A percentile compares a stretch with the other conserved stretches of the same genome.
Conservation (phyloP, 768 basidiomycete genomes). For the Agaricus sinodeliciosus region DNA sequence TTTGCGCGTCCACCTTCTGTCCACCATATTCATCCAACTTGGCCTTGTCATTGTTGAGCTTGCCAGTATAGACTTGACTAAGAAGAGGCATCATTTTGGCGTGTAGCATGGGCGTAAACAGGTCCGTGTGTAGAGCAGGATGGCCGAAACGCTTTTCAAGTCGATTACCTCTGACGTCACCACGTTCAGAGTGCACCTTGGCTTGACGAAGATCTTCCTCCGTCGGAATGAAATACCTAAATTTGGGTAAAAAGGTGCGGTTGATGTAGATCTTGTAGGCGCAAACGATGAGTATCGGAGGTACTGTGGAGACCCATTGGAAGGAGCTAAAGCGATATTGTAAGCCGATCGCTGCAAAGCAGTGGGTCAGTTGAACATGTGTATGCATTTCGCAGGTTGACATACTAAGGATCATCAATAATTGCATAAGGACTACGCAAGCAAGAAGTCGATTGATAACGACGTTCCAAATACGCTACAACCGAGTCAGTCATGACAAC, state of each 20-base stretch:
- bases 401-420: conserved; percentile 82
- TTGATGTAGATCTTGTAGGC: conserved; percentile 83
- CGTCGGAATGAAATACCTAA: conserved; percentile 81
- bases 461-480: conserved; percentile 89
- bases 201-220: conserved; percentile 68
- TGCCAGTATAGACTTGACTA: conserved; percentile 70
- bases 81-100: conserved; percentile 80
- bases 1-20: conserved; percentile 64
- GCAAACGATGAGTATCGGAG: conserved; percentile 73
- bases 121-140: conserved; percentile 79
- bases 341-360: conserved; percentile 69
- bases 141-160: conserved; percentile 93
- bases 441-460: conserved; percentile 82
- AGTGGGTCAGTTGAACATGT: conserved; percentile 10
- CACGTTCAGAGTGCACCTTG: conserved; percentile 72
- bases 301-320: conserved; percentile 78
- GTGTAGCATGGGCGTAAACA: conserved; percentile 87
- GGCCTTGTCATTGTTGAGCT: conserved; percentile 55
- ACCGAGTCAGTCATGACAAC: conserved; percentile 4
- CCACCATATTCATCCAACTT: conserved; percentile 75
- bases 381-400: conserved; percentile 8
- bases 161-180: conserved; percentile 64
- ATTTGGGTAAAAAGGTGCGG: conserved; percentile 56
- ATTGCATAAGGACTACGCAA: conserved; percentile 81
- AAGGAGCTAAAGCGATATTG: conserved; percentile 69